Conservation (phyloP, 129 eudicot species). For the Artemisia tridentata region DNA sequence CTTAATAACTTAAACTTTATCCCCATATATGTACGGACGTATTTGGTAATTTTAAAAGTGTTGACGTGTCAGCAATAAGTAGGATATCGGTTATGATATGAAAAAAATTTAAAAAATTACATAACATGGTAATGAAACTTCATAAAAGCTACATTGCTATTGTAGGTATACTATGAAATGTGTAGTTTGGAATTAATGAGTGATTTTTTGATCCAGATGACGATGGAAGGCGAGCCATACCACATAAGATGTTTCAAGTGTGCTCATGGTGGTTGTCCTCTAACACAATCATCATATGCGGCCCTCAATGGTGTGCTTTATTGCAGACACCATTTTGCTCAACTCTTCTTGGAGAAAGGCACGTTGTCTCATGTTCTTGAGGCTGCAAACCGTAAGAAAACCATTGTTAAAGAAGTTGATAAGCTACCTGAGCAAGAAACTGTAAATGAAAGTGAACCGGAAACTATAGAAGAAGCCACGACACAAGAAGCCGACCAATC, state of each 20-base stretch:
- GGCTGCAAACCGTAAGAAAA: conserved; percentile 48
- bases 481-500: too few relatives aligned
- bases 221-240: conserved; percentile 77
- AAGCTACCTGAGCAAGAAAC: conserved; percentile 13
- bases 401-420: conserved; percentile 13
- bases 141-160: too few relatives aligned
- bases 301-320: conserved; percentile 63
- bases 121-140: too few relatives aligned
- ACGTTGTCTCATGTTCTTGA: conserved; percentile 59
- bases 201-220: conserved; percentile 36
- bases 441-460: conserved; percentile 6
- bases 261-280: conserved; percentile 84
- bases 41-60: too few relatives aligned
- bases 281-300: conserved; percentile 88
- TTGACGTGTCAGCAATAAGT: too few relatives aligned
- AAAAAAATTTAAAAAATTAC: too few relatives aligned
- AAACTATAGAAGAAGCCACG: neutral
- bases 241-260: conserved; percentile 86
- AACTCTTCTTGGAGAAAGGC: conserved; percentile 94
- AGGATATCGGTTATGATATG: too few relatives aligned
- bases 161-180: neutral
- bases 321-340: conserved; percentile 82
- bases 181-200: neutral
- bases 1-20: neutral
- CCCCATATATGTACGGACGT: too few relatives aligned